Evolutionary conservation across 1,284 basidiomycete genomes (phyloP), one percentile per base, ranked within the genome.

Genomic region (Fistulina hepatica): DNA sequence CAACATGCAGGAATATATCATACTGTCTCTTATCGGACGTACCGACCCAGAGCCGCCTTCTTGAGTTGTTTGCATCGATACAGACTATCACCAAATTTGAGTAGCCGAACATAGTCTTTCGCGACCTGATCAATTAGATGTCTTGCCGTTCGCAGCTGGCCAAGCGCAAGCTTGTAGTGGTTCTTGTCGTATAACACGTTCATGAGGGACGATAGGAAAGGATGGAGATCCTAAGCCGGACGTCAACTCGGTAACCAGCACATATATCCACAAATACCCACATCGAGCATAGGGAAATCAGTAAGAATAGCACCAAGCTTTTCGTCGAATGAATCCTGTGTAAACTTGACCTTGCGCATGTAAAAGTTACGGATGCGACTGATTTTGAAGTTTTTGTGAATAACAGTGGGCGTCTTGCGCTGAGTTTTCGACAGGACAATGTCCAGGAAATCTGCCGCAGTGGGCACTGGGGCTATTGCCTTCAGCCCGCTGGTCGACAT

Each of bases 311-410:
- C 83, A 42, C 83, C 81, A 23, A 99, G 75, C 60, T 97, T 97
- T 64, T 98, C 94, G 49, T 94, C 92, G 51, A 98, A 97, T 11
- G 88, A 76, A 58, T 97, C 92, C 61, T 97, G 93, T 2, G 93
- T 95, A 62, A 97, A 98, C 66, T 97, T 98, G 64, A 98, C 93
- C 64, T 97, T 98, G 59, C 93, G 81, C 94, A 97, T 97, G 64
- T 98, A 97, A 60, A 97, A 86, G 50, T 85, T 81, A 41, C 90
- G 76, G 57, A 92, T 93, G 39, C 91, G 80, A 46, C 86, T 90
- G 59, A 98, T 98, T 71, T 98, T 97, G 72, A 95, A 97, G 69
- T 97, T 97, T 71, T 92, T 92, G 63, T 94, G 91, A 55, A 95
- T 94, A 50, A 92, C 94, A 30, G 94, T 97, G 11, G 94, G 93